Evolutionary conservation across 1,284 basidiomycete species (phyloP).

Genomic region (Xerocomus nothofagi): DNA sequence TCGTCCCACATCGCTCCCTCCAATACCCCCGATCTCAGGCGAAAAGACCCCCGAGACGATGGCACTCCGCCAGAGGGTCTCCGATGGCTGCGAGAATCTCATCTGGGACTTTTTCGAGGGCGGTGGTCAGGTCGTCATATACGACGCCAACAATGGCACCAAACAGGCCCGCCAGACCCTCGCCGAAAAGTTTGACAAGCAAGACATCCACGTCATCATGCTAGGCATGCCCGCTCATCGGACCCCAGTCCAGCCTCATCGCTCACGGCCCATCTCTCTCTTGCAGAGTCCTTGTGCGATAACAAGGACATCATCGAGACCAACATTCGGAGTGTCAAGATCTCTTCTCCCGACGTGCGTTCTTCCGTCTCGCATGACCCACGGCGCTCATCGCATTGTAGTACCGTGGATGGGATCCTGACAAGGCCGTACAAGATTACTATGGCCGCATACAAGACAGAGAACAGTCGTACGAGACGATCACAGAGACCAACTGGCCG

Average conservation of each 20-base stretch:
- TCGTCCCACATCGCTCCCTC: not conserved
- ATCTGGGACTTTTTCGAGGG: slow-evolving; percentile 89
- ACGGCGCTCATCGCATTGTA: slow-evolving; percentile 33
- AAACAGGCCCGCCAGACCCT: slow-evolving; percentile 66
- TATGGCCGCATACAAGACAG: slow-evolving; percentile 87
- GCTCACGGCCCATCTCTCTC: not conserved
- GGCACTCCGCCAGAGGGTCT: slow-evolving; percentile 70
- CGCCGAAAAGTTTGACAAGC: slow-evolving; percentile 82
- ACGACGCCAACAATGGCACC: slow-evolving; percentile 98
- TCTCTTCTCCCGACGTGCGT: slow-evolving; percentile 93
- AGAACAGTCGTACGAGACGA: slow-evolving; percentile 86
- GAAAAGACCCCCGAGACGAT: slow-evolving; percentile 81
- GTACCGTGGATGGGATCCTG: slow-evolving; percentile 93
- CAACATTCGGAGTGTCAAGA: slow-evolving; percentile 96
- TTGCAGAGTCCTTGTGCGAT: slow-evolving; percentile 80
- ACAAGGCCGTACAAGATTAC: slow-evolving; percentile 90
- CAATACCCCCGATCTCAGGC: slow-evolving; percentile 42
- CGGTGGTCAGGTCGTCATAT: slow-evolving; percentile 95
- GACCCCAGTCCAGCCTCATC: not conserved
- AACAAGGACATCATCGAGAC: slow-evolving; percentile 90
- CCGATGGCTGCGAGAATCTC: slow-evolving; percentile 80
- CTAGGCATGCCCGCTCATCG: slow-evolving; percentile 59
- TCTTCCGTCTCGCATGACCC: not conserved
- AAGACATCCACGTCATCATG: slow-evolving; percentile 89
- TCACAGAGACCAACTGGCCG: slow-evolving; percentile 83